Evolutionary conservation across 2,329 filamentous ascomycete species (phyloP), one percentile per base, ranked within the genome.

Genomic region (Sodiomyces alkalinus): DNA sequence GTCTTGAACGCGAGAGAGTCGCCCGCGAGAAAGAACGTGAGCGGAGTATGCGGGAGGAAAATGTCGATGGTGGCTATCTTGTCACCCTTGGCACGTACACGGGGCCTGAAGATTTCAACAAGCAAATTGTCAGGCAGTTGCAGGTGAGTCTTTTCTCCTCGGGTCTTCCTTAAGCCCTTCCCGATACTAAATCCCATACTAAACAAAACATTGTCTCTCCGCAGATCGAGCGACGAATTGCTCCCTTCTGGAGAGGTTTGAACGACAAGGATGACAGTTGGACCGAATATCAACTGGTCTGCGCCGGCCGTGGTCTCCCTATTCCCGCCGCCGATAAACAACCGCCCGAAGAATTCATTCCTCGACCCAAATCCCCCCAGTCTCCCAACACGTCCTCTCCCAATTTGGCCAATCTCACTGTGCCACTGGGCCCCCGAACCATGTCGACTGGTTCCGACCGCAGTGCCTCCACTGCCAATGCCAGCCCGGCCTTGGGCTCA

Each of bases 71-170:
- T 13, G 90, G 90, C 14, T 98, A 77, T 55, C 58, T 98, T 26
- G 90, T 98, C 18, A 98, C 90, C 0, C 71, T 93, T 47, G 90
- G 90, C 19, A 81, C 86, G 27, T 98, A 98, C 47, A 87, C 82
- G 14, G 86, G 87, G 0, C 61, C 74, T 1, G 90, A 98, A 53
- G 90, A 98, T 53, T 98, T 87, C 49, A 92, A 73, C 60, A 96
- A 96, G 52, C 58, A 69, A 12, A 62, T 82, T 26, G 87, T 96
- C 31, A 73, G 90, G 40, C 86, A 93, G 49, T 59, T 98, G 31
- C 87, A 90, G 76, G 85, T 92, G 22, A 5, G n/a, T 8, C 22
- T 8, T 12, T 23, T 16, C 26, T 24, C 11, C 14, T n/a, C 8
- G 9, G 27, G 15, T 18, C 19, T 27, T 19, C 16, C 10, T n/a